Base-by-base conservation (phyloP, 305 asterid species). In the Rubia tinctorum region DNA sequence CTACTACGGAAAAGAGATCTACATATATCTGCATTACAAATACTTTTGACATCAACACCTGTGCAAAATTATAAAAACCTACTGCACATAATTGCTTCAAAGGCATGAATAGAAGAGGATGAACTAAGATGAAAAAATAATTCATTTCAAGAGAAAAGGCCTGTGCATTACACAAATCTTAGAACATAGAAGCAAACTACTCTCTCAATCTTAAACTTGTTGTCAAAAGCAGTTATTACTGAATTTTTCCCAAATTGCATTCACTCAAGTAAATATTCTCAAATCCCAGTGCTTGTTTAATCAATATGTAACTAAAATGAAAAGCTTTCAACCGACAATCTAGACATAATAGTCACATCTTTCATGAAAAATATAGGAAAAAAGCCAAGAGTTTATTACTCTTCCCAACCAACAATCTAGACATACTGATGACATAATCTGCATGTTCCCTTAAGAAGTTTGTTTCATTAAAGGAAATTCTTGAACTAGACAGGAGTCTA, bases 1-100 rank as follows among this genome's bases (percentile, higher is more conserved):
- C 82, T 56, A 91, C 81, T 69, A 89, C 65, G 17, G 97, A 82
- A 67, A 90, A 84, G 73, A 91, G 87, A 87, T 91, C 97, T 71
- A 90, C 91, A 67, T 91, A 91, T 73, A 93, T 89, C 98, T 93
- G 90, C 78, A 78, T 73, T 72, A 45, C 51, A 69, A 74, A 15
- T 27, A 69, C 10, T 23, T 34, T 14, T 61, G 15, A 22, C 30
- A 62, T 62, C 20, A 37, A 62, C 68, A 12, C 11, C 30, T 62
- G 37, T 9, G 15, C 15, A 15, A 17, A 30, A 1, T 30, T 62
- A 37, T 14, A 27, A 15, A 7, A 12, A 30, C 68, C 30, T 62
- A 5, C 18, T 7, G 6, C 45, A 18, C 18, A n/a, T 12, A 5
- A 37, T 65, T 18, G 39, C 23, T n/a, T 11, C 20, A 8, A 5